Percentiles rank a stretch among this genome's conserved stretches.
Conservation (phyloP, 2,329 filamentous ascomycete genomes). For the Triangularia setosa region DNA sequence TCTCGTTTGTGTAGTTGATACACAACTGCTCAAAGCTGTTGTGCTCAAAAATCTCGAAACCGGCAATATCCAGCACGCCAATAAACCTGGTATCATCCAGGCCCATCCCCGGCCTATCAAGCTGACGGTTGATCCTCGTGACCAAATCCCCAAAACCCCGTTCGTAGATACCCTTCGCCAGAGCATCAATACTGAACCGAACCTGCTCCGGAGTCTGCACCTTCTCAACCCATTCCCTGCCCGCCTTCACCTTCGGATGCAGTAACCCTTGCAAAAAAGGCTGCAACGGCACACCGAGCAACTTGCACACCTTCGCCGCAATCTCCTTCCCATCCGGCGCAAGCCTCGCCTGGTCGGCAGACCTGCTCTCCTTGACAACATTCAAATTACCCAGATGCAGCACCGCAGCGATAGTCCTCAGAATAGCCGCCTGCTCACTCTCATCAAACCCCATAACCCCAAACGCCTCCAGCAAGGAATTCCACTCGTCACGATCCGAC, state of each 20-base stretch:
- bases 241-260: constrained; percentile 91
- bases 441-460: constrained; percentile 89
- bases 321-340: constrained; percentile 70
- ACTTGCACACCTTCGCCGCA: constrained; percentile 72
- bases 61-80: constrained; percentile 96
- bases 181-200: constrained; percentile 79
- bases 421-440: constrained; percentile 75
- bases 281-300: constrained; percentile 80
- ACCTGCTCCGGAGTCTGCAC: constrained; percentile 97
- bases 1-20: constrained; percentile 99
- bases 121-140: constrained; percentile 81
- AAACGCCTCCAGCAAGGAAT: constrained; percentile 84
- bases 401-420: constrained; percentile 85
- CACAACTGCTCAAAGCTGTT: constrained; percentile 99
- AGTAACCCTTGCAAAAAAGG: constrained; percentile 84
- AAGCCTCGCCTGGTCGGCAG: constrained; percentile 84
- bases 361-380: constrained; percentile 84
- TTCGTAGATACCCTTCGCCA: constrained; percentile 97
- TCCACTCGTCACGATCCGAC: constrained; percentile 89
- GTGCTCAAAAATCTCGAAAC: constrained; percentile 96
- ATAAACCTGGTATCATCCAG: constrained; percentile 93
- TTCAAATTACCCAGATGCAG: constrained; percentile 89
- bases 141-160: constrained; percentile 93
- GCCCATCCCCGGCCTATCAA: constrained; percentile 79
- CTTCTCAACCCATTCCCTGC: constrained; percentile 97